Percentiles rank a stretch among this genome's conserved stretches.
Conservation (phyloP, 176 grass and related monocot genomes). For the Saccharum spontaneum region DNA sequence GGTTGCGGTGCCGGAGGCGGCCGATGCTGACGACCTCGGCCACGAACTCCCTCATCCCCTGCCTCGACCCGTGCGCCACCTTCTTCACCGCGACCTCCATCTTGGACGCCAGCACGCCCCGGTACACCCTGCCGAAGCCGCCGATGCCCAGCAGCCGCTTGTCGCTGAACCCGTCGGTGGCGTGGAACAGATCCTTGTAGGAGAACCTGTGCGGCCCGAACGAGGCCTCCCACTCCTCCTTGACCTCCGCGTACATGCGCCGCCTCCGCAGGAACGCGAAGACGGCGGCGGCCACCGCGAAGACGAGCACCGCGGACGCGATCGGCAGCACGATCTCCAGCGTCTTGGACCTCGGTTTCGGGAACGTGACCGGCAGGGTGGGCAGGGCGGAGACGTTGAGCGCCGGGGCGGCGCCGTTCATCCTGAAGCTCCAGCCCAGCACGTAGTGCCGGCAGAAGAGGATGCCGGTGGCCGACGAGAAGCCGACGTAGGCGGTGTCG, state of each 20-base stretch:
- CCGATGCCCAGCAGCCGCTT: constrained; percentile 56
- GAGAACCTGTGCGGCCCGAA: constrained; percentile 71
- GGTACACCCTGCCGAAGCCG: constrained; percentile 80
- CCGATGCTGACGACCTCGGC: constrained; percentile 78
- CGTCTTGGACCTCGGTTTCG: constrained; percentile 53
- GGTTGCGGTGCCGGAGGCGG: constrained; percentile 76
- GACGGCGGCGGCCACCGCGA: constrained; percentile 38
- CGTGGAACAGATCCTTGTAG: constrained; percentile 62
- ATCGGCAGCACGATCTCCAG: constrained; percentile 53
- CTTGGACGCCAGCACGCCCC: constrained; percentile 51
- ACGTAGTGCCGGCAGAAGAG: constrained; percentile 75
- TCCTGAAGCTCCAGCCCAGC: constrained; percentile 63
- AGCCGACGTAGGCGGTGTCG: constrained; percentile 74
- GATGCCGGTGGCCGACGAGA: constrained; percentile 66
- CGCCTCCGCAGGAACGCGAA: constrained; percentile 38
- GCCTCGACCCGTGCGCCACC: constrained; percentile 73
- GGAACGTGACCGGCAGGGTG: constrained; percentile 39
- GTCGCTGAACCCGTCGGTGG: constrained; percentile 76
- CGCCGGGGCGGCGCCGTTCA: constrained; percentile 52
- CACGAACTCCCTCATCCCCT: constrained; percentile 78
- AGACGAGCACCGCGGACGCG: constrained; percentile 45
- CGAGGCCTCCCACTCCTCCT: constrained; percentile 66
- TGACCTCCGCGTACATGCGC: constrained; percentile 64
- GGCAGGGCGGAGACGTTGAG: constrained; percentile 65
- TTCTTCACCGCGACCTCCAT: constrained; percentile 75